phyloP scores from a whole-genome alignment of 1,284 basidiomycete species.

The Cutaneotrichosporon sp. region DNA sequence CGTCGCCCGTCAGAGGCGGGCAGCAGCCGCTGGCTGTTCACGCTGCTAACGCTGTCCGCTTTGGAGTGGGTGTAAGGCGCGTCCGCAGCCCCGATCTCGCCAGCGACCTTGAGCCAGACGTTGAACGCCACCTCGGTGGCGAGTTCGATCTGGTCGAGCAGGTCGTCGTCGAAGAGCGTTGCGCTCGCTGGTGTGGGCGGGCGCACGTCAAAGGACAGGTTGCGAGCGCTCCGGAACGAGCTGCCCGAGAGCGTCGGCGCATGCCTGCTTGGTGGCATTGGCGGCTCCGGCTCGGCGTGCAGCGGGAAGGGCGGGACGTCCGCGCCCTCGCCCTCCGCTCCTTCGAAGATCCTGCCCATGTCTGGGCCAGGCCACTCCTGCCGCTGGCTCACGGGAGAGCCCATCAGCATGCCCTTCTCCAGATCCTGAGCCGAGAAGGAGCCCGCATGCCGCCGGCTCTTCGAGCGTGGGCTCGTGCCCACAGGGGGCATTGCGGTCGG shows the following conservation, averaged over 20 bases:
- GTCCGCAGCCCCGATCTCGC: slow-evolving; percentile 50
- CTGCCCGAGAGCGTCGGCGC: neutral
- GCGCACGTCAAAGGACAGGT: slow-evolving; percentile 48
- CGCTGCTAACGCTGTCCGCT: slow-evolving; percentile 19
- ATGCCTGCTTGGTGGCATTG: neutral
- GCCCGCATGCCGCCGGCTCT: slow-evolving; percentile 78
- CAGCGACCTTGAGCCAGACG: slow-evolving; percentile 56
- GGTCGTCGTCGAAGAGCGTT: slow-evolving; percentile 54
- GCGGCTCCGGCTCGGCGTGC: slow-evolving; percentile 21
- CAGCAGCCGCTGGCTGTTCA: slow-evolving; percentile 22
- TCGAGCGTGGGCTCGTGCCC: slow-evolving; percentile 45
- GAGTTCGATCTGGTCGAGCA: slow-evolving; percentile 56
- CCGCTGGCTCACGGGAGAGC: slow-evolving; percentile 48
- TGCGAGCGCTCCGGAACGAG: slow-evolving; percentile 22
- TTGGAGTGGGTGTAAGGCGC: slow-evolving; percentile 23
- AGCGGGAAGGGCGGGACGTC: slow-evolving; percentile 23
- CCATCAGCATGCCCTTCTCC: slow-evolving; percentile 77
- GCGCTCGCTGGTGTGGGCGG: slow-evolving; percentile 51
- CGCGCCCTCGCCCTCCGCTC: slow-evolving; percentile 11
- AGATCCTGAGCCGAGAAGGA: slow-evolving; percentile 92
- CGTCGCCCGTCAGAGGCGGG: slow-evolving; percentile 20
- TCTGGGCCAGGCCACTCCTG: slow-evolving; percentile 23
- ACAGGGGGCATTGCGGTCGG: slow-evolving; percentile 10
- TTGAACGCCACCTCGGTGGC: slow-evolving; percentile 55
- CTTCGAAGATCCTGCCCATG: slow-evolving; percentile 16